Percentiles rank a stretch among this genome's conserved stretches.
These are phyloP conservation scores for Corymbia calophylla DNA, from an alignment of 441 rosid genomes.

Conservation along the genomic window DNA sequence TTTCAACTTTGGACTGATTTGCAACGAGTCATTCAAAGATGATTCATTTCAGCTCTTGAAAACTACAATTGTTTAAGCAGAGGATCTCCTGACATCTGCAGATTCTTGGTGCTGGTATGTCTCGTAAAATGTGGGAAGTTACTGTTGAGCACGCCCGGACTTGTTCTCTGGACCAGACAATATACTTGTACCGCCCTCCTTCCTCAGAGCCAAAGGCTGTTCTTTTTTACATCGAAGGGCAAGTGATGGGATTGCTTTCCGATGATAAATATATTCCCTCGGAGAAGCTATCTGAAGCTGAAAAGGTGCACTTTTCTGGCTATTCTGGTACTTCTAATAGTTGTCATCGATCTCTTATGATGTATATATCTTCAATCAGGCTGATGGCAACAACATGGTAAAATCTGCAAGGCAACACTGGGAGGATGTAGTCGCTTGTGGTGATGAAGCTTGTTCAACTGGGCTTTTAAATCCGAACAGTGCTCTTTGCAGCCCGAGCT, in stretches of 20 bases:
- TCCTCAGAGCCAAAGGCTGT: constrained; percentile 61
- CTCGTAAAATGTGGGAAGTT: constrained; percentile 8
- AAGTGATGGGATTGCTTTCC: constrained; percentile 59
- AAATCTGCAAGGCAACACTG: constrained; percentile 54
- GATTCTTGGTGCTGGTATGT: constrained; percentile 10
- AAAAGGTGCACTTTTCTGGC: constrained; percentile 52
- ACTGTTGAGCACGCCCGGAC: constrained; percentile 6
- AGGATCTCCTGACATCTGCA: not conserved
- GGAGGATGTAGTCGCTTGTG: constrained; percentile 53
- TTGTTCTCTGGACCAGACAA: not conserved
- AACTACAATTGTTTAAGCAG: not conserved
- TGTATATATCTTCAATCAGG: constrained; percentile 26
- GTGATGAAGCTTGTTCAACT: constrained; percentile 47
- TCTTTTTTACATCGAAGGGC: constrained; percentile 80
- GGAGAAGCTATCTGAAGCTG: constrained; percentile 66
- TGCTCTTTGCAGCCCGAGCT: constrained; percentile 21
- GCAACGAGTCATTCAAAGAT: not conserved
- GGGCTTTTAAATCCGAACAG: constrained; percentile 27
- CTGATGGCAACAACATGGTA: constrained; percentile 53
- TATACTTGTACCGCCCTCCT: constrained; percentile 26
- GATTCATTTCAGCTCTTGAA: not conserved
- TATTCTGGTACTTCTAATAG: not conserved
- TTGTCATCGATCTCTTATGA: not conserved
- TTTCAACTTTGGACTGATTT: not conserved
- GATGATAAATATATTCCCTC: constrained; percentile 51